These are phyloP conservation scores for Mangifera indica DNA, from an alignment of 345 rosid genomes.

Conservation along the genomic window DNA sequence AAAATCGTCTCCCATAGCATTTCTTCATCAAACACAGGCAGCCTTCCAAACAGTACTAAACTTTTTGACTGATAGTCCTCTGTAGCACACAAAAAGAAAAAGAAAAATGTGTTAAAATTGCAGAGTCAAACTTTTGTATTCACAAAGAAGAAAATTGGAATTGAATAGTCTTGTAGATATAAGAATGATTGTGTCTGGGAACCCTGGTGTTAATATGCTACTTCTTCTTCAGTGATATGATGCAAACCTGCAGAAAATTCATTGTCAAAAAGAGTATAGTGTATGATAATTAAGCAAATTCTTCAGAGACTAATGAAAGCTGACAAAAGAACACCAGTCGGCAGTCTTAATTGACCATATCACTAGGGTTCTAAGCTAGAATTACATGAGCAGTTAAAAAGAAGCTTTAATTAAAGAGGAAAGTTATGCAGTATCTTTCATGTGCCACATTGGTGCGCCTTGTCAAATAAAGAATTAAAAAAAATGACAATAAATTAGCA, in stretches of 20 bases:
- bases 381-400: not conserved
- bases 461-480: not conserved
- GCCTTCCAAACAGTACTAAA: constrained; percentile 13
- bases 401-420: too few relatives aligned
- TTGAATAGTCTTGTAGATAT: too few relatives aligned
- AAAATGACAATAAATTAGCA: constrained; percentile 8
- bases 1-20: constrained; percentile 19
- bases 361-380: not conserved
- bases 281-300: not conserved
- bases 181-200: not conserved
- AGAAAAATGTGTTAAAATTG: not conserved
- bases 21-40: constrained; percentile 22
- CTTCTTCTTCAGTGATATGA: not conserved
- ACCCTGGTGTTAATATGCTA: not conserved
- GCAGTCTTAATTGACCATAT: not conserved
- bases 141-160: not conserved
- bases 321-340: too few relatives aligned
- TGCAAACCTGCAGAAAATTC: not conserved
- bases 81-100: not conserved
- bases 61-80: constrained; percentile 12
- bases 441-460: not conserved
- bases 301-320: too few relatives aligned
- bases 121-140: not conserved
- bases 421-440: too few relatives aligned
- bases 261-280: not conserved